Evolutionary conservation across 2,329 filamentous ascomycete genomes (phyloP).

Genomic region (Furcasterigmium sp.): DNA sequence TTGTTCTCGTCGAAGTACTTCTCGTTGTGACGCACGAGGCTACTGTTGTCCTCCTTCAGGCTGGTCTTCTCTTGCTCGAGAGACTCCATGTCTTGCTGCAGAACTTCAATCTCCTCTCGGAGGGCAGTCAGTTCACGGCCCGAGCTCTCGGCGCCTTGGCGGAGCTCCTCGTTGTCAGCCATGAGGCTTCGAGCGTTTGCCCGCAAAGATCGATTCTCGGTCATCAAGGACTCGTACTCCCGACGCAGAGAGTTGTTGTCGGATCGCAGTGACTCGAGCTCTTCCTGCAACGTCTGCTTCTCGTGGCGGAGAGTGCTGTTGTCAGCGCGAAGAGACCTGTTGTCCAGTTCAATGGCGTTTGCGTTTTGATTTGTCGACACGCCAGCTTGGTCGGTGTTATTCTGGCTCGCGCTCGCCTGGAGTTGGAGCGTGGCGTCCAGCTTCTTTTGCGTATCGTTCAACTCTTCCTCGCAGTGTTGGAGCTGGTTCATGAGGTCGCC

Average conservation of each 20-base stretch:
- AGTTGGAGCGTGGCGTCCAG: conserved; percentile 34
- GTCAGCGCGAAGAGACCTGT: conserved; percentile 31
- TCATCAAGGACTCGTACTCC: conserved; percentile 36
- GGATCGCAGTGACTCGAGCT: conserved; percentile 34
- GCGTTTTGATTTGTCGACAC: conserved; percentile 30
- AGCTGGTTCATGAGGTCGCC: conserved; percentile 41
- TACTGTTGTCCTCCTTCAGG: conserved; percentile 45
- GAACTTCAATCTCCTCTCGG: conserved; percentile 32
- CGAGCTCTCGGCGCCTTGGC: conserved; percentile 31
- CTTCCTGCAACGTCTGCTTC: conserved; percentile 27
- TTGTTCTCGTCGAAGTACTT: conserved; percentile 51
- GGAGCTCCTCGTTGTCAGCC: conserved; percentile 38
- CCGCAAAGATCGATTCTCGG: conserved; percentile 40
- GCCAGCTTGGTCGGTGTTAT: background rate
- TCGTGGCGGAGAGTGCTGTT: conserved; percentile 32
- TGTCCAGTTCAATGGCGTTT: conserved; percentile 30
- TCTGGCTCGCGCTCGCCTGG: conserved; percentile 26
- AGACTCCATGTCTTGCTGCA: conserved; percentile 30
- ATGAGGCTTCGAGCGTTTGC: conserved; percentile 32
- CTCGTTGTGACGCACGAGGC: conserved; percentile 49
- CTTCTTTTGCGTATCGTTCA: conserved; percentile 35
- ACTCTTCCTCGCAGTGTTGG: conserved; percentile 32
- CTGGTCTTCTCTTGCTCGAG: conserved; percentile 37
- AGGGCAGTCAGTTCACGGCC: conserved; percentile 36
- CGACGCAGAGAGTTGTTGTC: conserved; percentile 35